phyloP scores from a whole-genome alignment of 2,329 filamentous ascomycete genomes.

The Colletotrichum sublineola region DNA sequence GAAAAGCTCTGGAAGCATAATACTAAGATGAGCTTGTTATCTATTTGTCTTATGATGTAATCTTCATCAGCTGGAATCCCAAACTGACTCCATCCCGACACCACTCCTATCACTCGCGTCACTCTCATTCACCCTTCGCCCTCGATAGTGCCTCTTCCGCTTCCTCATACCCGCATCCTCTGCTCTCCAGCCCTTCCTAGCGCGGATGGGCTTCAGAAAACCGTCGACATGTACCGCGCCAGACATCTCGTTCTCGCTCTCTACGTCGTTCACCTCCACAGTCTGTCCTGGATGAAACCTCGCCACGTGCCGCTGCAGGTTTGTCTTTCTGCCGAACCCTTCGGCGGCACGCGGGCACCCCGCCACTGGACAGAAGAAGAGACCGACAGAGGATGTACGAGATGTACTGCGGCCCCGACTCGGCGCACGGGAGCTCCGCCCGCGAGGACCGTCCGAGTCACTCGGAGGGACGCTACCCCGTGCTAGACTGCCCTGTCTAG shows the following conservation, averaged over 20 bases:
- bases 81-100: conserved; percentile 8
- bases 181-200: conserved; percentile 59
- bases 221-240: conserved; percentile 78
- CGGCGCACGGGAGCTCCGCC: not conserved
- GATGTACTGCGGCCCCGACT: conserved; percentile 47
- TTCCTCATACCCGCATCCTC: conserved; percentile 36
- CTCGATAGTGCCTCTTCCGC: conserved; percentile 38
- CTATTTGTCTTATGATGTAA: not conserved
- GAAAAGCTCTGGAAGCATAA: not conserved
- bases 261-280: conserved; percentile 53
- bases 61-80: conserved; percentile 22
- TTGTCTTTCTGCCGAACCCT: conserved; percentile 53
- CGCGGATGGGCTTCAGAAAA: conserved; percentile 70
- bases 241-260: conserved; percentile 66
- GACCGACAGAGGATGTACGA: conserved; percentile 50
- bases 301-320: conserved; percentile 55
- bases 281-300: conserved; percentile 55
- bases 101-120: conserved; percentile 14
- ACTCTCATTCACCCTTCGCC: conserved; percentile 28
- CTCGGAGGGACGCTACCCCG: conserved; percentile 44
- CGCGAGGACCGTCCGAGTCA: conserved; percentile 30
- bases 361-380: conserved; percentile 55
- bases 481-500: conserved; percentile 49
- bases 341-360: conserved; percentile 53
- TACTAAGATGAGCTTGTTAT: not conserved